Percentiles rank a stretch among this genome's conserved stretches.
Evolutionary conservation across 805 yeast genomes (phyloP).

Genomic region (Sugiyamaella lignohabitans): DNA sequence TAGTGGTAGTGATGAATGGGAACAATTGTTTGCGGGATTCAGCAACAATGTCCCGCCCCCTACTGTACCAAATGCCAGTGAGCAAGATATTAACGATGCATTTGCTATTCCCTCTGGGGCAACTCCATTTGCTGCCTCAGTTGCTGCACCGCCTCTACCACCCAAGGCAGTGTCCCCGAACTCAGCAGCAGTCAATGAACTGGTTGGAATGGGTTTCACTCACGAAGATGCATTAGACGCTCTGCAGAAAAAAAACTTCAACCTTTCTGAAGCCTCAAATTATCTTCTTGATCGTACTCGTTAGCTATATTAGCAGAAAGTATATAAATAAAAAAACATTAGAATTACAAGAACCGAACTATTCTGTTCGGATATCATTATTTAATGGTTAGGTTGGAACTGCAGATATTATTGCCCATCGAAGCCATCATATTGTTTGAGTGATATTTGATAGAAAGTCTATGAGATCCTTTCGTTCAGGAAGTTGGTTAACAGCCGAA

Average conservation of each 20-base stretch:
- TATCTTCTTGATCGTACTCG: slow-evolving; percentile 50
- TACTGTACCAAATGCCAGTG: slow-evolving; percentile 12
- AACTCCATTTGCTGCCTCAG: neutral
- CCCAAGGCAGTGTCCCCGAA: slow-evolving; percentile 25
- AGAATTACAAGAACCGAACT: neutral
- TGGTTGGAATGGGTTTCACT: slow-evolving; percentile 86
- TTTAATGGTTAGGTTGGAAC: no score
- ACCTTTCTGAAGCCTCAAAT: slow-evolving; percentile 83
- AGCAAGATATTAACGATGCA: slow-evolving; percentile 19
- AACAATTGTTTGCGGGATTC: slow-evolving; percentile 83
- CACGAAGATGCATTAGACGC: slow-evolving; percentile 61
- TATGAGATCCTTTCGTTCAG: slow-evolving; percentile 10
- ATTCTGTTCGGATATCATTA: neutral
- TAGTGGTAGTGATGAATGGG: slow-evolving; percentile 73
- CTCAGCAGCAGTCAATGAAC: slow-evolving; percentile 61
- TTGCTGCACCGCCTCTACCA: slow-evolving; percentile 4
- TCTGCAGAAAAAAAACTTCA: slow-evolving; percentile 61
- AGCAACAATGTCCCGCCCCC: slow-evolving; percentile 37
- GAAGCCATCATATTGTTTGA: no score
- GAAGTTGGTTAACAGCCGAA: slow-evolving; percentile 10
- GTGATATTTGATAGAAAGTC: slow-evolving; percentile 2
- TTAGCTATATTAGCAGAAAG: neutral
- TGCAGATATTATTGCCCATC: no score
- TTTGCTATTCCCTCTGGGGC: slow-evolving; percentile 12
- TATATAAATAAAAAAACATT: slow-evolving; percentile 1